These are phyloP conservation scores for Phytophthora constricta DNA, from an alignment of 352 stramenopile species.

Conservation along the genomic window DNA sequence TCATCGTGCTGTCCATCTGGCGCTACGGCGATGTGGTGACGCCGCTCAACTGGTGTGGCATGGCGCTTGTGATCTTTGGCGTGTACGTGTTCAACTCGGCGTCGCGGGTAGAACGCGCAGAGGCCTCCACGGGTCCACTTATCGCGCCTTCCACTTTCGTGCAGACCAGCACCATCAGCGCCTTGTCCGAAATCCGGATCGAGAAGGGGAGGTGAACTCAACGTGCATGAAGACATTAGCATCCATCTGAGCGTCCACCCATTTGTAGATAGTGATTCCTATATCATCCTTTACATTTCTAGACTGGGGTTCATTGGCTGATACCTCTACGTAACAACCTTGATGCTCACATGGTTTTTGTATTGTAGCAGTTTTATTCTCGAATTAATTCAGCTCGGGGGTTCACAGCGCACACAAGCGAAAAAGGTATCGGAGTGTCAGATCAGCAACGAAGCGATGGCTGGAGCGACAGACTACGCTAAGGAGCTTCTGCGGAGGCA, in stretches of 20 bases:
- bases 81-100: conserved; percentile 90
- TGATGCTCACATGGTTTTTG: too few species aligned
- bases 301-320: background rate
- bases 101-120: conserved; percentile 65
- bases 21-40: conserved; percentile 90
- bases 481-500: conserved; percentile 84
- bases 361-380: conserved; percentile 9
- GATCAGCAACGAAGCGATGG: conserved; percentile 49
- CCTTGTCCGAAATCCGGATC: conserved; percentile 73
- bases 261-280: background rate
- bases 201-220: conserved; percentile 46
- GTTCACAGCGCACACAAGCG: conserved; percentile 28
- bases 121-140: conserved; percentile 30
- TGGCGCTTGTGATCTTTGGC: conserved; percentile 86
- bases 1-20: conserved; percentile 92
- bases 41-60: conserved; percentile 82
- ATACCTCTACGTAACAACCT: too few species aligned
- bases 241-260: background rate
- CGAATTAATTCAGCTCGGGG: conserved; percentile 5
- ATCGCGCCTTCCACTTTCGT: conserved; percentile 48
- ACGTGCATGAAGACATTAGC: too few species aligned
- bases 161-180: conserved; percentile 58
- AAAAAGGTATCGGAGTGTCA: conserved; percentile 22
- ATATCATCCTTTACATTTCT: conserved; percentile 20
- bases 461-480: conserved; percentile 67